Conservation (phyloP, 139 green algal species). For the Ulvella scutata region DNA sequence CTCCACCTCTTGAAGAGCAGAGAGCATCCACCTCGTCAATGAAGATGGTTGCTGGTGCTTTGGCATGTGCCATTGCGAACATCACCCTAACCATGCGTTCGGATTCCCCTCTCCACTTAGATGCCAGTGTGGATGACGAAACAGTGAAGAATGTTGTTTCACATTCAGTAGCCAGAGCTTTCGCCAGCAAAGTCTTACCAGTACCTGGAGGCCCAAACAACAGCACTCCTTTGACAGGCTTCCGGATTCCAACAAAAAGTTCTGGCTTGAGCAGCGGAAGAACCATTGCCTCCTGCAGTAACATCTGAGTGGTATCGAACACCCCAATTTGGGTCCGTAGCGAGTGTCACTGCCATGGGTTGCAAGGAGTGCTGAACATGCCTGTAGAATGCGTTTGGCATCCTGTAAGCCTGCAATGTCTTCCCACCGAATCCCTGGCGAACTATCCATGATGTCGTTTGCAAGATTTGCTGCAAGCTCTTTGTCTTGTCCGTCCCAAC, state of each 20-base stretch:
- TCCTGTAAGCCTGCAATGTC: slow-evolving; percentile 64
- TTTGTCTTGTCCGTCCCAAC: background rate
- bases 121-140: slow-evolving; percentile 75
- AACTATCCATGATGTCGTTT: background rate
- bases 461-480: background rate
- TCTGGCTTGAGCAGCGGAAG: slow-evolving; percentile 75
- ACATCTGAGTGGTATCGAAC: background rate
- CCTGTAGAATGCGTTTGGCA: slow-evolving; percentile 60
- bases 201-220: slow-evolving; percentile 87
- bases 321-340: background rate
- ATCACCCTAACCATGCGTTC: slow-evolving; percentile 73
- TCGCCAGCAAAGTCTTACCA: slow-evolving; percentile 87
- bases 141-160: slow-evolving; percentile 93
- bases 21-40: slow-evolving; percentile 88
- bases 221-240: slow-evolving; percentile 86
- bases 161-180: slow-evolving; percentile 73
- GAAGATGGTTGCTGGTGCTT: slow-evolving; percentile 72
- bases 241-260: slow-evolving; percentile 78
- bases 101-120: slow-evolving; percentile 71
- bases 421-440: slow-evolving; percentile 14
- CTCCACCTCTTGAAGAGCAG: slow-evolving; percentile 54
- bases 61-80: slow-evolving; percentile 67
- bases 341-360: background rate
- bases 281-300: slow-evolving; percentile 73
- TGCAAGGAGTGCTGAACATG: background rate